Base-by-base conservation (phyloP, 2,329 filamentous ascomycete species). In the Dothistroma septosporum region DNA sequence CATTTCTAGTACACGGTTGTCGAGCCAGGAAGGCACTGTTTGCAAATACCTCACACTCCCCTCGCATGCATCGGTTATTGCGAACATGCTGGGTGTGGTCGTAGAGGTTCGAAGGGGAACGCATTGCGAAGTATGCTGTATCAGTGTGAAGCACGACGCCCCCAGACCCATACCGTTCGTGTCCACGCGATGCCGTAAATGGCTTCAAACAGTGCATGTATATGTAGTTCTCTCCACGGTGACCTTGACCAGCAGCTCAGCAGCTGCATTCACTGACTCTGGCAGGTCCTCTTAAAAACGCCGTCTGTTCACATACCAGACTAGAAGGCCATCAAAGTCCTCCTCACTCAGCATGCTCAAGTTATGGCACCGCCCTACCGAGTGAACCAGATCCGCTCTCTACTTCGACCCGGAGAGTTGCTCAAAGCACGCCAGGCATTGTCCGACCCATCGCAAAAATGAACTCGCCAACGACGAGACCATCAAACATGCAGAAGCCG, bases 301-400 rank as follows among this genome's bases (percentile, higher is more conserved):
- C 2, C 14, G 6, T 28, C 6, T 6, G 6, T 28, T 2, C 19
- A 44, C n/a, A 44, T 44, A 44, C 41, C 16, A 44, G 41, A 44
- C n/a, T n/a, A 7, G 37, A 44, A 16, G 16, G n/a, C 41, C 41
- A n/a, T 44, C 41, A 44, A 44, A n/a, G 41, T 19, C 14, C 14
- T 9, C 19, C 41, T 44, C 1, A n/a, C 41, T 44, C 41, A 9
- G 14, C 41, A 44, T 44, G 1, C 41, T 16, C 16, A 32, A 55
- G 41, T 16, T 52, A 68, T 66, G 64, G 53, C 60, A 3, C 83
- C 83, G 44, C 87, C 85, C 52, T 89, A 88, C 74, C 82, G 87
- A 69, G 85, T 86, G 61, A 87, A 90, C 75, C 87, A 90, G 64
- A 81, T 89, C 62, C 87, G 87, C 57, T 89, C 87, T 14, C 79